A percentile compares a stretch with the other conserved stretches of the same genome.
Conservation (phyloP, 257 asterid species). For the Capsicum chinense region DNA sequence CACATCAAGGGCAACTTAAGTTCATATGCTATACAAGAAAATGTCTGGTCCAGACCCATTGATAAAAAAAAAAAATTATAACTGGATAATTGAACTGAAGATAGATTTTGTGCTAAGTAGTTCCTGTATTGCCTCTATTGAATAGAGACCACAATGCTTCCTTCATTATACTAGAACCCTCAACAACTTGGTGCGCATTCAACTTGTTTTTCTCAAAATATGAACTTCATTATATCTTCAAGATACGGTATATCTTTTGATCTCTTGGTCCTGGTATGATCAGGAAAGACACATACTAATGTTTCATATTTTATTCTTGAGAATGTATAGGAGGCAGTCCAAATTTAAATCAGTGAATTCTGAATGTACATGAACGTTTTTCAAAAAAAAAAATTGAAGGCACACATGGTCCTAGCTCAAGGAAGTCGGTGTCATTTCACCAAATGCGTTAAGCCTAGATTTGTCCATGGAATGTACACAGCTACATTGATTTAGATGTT, state of each 20-base stretch:
- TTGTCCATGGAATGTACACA: background rate
- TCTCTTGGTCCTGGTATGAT: background rate
- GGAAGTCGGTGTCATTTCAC: background rate
- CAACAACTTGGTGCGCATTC: background rate
- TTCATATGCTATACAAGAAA: background rate
- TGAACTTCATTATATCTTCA: too few species aligned
- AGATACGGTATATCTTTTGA: too few species aligned
- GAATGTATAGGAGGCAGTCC: background rate
- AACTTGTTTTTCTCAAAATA: background rate
- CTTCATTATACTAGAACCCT: background rate
- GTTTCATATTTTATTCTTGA: background rate
- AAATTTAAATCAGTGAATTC: background rate
- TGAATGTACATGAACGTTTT: background rate
- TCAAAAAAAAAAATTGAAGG: background rate
- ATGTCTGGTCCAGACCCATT: background rate
- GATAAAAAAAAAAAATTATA: background rate
- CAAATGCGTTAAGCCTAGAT: background rate
- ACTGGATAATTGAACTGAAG: background rate
- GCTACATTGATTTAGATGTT: background rate
- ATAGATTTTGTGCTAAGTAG: background rate
- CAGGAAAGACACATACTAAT: background rate
- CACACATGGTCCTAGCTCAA: background rate
- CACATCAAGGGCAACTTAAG: background rate
- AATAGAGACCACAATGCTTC: conserved; percentile 1
- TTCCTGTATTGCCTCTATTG: conserved; percentile 6